Conservation (phyloP, 371 early-diverging fungal genomes). For the Syncephalis fuscata region DNA sequence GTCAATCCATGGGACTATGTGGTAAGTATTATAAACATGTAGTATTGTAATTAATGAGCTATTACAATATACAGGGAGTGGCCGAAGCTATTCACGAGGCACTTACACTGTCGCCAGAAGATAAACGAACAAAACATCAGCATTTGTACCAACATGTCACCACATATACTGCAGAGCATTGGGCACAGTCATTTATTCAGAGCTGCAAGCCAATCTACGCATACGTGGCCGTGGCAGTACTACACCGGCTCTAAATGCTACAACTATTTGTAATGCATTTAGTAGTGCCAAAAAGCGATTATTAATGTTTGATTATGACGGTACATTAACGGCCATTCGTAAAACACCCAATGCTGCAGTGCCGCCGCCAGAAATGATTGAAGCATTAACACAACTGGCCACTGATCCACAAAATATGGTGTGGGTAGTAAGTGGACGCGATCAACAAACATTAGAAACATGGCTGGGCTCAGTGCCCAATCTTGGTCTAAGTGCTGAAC, state of each 20-base stretch:
- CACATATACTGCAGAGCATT: constrained; percentile 78
- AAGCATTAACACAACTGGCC: constrained; percentile 40
- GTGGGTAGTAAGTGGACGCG: constrained; percentile 89
- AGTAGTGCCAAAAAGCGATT: constrained; percentile 38
- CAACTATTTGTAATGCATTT: constrained; percentile 25
- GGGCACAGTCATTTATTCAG: constrained; percentile 78
- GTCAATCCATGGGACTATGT: constrained; percentile 97
- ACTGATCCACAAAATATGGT: constrained; percentile 67
- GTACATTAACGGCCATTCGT: constrained; percentile 63
- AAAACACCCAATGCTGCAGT: constrained; percentile 45
- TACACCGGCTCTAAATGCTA: constrained; percentile 44
- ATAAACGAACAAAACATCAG: constrained; percentile 62
- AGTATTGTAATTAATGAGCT: not conserved
- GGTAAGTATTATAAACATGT: constrained; percentile 6
- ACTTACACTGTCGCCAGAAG: constrained; percentile 61
- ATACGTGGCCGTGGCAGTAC: constrained; percentile 33
- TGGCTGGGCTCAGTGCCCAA: constrained; percentile 69
- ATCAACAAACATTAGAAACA: constrained; percentile 61
- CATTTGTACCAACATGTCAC: constrained; percentile 77
- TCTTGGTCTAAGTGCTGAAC: constrained; percentile 68
- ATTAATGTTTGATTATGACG: constrained; percentile 83
- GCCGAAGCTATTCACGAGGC: constrained; percentile 84
- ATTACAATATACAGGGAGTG: constrained; percentile 37
- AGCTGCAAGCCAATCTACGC: constrained; percentile 19
- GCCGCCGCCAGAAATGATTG: constrained; percentile 44